phyloP scores from a whole-genome alignment of 2,329 filamentous ascomycete genomes.

The Pezicula carpinea region DNA sequence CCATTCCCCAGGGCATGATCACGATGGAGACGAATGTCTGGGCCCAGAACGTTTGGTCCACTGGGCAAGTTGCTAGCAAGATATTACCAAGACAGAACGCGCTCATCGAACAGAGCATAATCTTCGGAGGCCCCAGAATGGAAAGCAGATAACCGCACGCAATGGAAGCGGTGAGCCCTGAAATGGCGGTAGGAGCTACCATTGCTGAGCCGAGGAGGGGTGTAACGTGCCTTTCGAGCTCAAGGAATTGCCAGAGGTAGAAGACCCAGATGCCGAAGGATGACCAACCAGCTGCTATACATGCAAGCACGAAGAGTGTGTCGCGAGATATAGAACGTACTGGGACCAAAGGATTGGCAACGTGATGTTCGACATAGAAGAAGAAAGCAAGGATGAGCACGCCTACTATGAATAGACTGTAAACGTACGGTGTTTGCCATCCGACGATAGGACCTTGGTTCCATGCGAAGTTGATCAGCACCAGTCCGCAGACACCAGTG shows the following conservation, averaged over 20 bases:
- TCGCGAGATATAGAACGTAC: constrained; percentile 32
- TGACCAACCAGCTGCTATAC: constrained; percentile 7
- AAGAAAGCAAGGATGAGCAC: constrained; percentile 3
- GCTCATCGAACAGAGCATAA: constrained; percentile 25
- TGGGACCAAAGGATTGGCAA: constrained; percentile 19
- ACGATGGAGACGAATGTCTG: constrained; percentile 55
- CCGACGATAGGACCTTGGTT: constrained; percentile 29
- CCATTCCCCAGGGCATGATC: constrained; percentile 48
- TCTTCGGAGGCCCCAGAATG: constrained; percentile 21
- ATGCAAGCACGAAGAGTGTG: constrained; percentile 5
- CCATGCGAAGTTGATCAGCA: constrained; percentile 48
- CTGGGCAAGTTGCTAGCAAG: constrained; percentile 17
- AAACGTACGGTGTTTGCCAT: constrained; percentile 21
- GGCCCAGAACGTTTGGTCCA: constrained; percentile 51
- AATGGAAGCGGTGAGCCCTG: constrained; percentile 22
- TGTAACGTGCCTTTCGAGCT: constrained; percentile 15
- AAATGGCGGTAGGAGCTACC: constrained; percentile 16
- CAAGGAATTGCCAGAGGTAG: constrained; percentile 7
- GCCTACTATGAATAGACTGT: constrained; percentile 40
- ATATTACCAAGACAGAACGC: constrained; percentile 26
- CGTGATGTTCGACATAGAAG: constrained; percentile 11
- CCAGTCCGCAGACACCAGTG: constrained; percentile 40
- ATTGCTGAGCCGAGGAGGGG: constrained; percentile 23
- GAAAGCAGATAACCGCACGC: constrained; percentile 24
- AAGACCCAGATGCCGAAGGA: constrained; percentile 11